A percentile compares a stretch with the other conserved stretches of the same genome.
phyloP scores from a whole-genome alignment of 768 basidiomycete genomes.

The Serendipita sp. region DNA sequence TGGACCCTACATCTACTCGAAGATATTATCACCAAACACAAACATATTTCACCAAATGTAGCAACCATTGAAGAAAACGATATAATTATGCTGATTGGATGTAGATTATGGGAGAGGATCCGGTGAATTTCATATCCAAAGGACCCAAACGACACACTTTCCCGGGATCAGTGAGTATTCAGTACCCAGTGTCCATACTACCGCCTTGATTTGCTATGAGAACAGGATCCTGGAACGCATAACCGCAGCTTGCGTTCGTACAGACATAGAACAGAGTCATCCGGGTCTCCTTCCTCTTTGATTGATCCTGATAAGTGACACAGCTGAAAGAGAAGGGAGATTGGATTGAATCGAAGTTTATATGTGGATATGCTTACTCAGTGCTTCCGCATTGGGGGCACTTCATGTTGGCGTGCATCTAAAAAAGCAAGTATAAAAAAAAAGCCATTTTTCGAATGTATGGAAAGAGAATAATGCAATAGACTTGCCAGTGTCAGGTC shows the following conservation, averaged over 20 bases:
- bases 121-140: too few relatives aligned
- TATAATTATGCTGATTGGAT: too few relatives aligned
- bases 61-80: too few relatives aligned
- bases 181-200: background rate
- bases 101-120: too few relatives aligned
- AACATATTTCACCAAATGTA: too few relatives aligned
- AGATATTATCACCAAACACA: too few relatives aligned
- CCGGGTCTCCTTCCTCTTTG: slow-evolving; percentile 85
- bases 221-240: slow-evolving; percentile 57
- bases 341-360: background rate
- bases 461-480: background rate
- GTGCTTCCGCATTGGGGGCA: slow-evolving; percentile 73
- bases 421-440: background rate
- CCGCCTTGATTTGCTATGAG: slow-evolving; percentile 16
- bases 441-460: background rate
- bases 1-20: too few relatives aligned
- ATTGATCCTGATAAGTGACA: slow-evolving; percentile 93
- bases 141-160: too few relatives aligned
- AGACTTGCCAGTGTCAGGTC: slow-evolving; percentile 71
- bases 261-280: slow-evolving; percentile 92
- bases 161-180: too few relatives aligned
- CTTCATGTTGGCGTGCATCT: slow-evolving; percentile 71
- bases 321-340: slow-evolving; percentile 34
- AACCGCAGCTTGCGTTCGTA: slow-evolving; percentile 45
- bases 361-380: slow-evolving; percentile 41